Evolutionary conservation across 768 basidiomycete genomes (phyloP).

Genomic region (Coprinopsis cinerea): DNA sequence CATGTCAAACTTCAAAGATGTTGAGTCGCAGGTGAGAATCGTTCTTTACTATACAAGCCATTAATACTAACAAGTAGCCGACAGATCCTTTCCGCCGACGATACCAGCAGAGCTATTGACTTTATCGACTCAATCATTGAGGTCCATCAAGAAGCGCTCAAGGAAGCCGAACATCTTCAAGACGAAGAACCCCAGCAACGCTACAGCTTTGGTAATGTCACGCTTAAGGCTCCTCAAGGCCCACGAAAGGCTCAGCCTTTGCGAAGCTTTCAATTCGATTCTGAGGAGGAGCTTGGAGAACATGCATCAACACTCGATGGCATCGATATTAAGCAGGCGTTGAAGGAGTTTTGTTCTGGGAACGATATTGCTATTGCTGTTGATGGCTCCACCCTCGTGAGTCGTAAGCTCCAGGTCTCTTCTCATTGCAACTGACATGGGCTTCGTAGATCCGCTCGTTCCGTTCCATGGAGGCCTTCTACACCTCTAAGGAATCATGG

Average conservation of each 20-base stretch:
- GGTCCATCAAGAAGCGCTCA: neutral
- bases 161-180: neutral
- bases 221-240: neutral
- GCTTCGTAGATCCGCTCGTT: constrained; percentile 1
- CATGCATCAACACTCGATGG: neutral
- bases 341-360: neutral
- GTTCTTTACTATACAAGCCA: neutral
- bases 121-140: neutral
- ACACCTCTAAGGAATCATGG: neutral
- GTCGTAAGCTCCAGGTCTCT: neutral
- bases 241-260: neutral
- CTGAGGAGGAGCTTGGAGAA: neutral
- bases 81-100: neutral
- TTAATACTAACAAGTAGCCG: neutral
- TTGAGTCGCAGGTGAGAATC: constrained; percentile 2
- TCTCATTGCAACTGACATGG: neutral
- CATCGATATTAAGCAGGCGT: neutral
- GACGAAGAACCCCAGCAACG: neutral
- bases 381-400: neutral
- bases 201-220: neutral
- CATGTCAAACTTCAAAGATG: constrained; percentile 7
- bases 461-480: neutral
- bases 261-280: neutral
- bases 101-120: neutral
- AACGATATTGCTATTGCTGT: neutral